Base-by-base conservation (phyloP, 164 flowering plant genomes). In the Vitis riparia region DNA sequence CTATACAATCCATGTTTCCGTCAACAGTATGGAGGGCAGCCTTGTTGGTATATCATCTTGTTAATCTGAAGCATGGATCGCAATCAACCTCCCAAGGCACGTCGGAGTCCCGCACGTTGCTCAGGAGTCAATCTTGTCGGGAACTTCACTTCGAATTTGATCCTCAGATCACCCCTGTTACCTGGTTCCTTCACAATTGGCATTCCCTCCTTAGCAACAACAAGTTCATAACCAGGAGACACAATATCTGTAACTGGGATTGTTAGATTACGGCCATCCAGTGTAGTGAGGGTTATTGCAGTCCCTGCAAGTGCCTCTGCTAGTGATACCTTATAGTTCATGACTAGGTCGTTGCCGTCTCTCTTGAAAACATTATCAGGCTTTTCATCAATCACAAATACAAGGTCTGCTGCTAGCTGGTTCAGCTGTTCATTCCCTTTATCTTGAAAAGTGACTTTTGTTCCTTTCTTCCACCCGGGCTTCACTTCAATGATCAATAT, bases 381-480 rank as follows among this genome's bases (percentile, higher is more conserved):
- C 68, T 83, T 89, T 80, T 89, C 93, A 37, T 87, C 91, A 3
- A 89, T 83, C 47, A 85, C 81, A 68, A 89, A 89, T 13, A 84
- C 89, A 5, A 89, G 79, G 65, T 89, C 93, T 11, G 93, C 89
- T 6, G 93, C 87, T 1, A 87, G 83, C 69, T 85, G 88, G 69
- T 82, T 80, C 8, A 62, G 77, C 44, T 82, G 86, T 82, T 87
- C 85, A 27, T 89, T 87, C 30, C 93, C 93, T 76, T 89, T 89
- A 37, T 87, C 91, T 15, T 82, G 87, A 72, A 89, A 89, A 0
- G 89, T 87, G 48, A 87, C 84, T 71, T 88, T 88, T 51, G 93
- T 88, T 50, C 90, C 93, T 55, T 85, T 87, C 72, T 87, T 88
- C 93, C 93, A 89, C 14, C 93, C 93, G 0, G 93, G 93, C 75